Conservation (phyloP, 2,329 filamentous ascomycete genomes). For the Xylaria sp. region DNA sequence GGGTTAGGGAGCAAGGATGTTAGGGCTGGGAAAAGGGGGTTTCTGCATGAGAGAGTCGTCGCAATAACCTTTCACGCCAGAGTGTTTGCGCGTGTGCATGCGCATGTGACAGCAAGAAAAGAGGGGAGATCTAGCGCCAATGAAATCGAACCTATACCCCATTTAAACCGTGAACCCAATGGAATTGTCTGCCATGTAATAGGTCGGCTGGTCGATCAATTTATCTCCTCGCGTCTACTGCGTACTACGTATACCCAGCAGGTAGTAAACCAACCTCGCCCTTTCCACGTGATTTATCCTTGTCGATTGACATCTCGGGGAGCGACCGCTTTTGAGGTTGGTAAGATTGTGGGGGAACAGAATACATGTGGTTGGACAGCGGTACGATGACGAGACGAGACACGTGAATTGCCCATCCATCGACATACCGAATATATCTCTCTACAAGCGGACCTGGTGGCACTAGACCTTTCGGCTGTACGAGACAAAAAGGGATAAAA, state of each 20-base stretch:
- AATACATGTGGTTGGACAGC: not conserved
- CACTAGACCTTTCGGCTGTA: not conserved
- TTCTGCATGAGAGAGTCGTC: not conserved
- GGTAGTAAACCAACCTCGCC: not conserved
- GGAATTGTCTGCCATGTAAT: not conserved
- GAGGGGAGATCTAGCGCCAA: not conserved
- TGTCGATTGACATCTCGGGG: not conserved
- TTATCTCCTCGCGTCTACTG: not conserved
- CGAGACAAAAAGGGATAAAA: not conserved
- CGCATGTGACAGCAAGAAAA: not conserved
- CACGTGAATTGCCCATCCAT: not conserved
- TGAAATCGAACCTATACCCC: not conserved
- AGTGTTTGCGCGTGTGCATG: not conserved
- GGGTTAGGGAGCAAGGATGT: not conserved
- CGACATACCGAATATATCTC: not conserved
- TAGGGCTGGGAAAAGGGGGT: not conserved
- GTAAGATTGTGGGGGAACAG: not conserved
- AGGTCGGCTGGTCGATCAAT: not conserved
- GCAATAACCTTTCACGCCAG: not conserved
- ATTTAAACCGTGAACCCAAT: slow-evolving; percentile 6
- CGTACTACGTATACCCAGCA: no score
- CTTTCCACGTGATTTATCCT: not conserved
- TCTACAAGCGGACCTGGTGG: not conserved
- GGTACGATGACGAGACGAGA: not conserved
- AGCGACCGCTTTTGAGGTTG: not conserved